Conservation (phyloP, 768 basidiomycete genomes). For the Hypholoma sublateritium region DNA sequence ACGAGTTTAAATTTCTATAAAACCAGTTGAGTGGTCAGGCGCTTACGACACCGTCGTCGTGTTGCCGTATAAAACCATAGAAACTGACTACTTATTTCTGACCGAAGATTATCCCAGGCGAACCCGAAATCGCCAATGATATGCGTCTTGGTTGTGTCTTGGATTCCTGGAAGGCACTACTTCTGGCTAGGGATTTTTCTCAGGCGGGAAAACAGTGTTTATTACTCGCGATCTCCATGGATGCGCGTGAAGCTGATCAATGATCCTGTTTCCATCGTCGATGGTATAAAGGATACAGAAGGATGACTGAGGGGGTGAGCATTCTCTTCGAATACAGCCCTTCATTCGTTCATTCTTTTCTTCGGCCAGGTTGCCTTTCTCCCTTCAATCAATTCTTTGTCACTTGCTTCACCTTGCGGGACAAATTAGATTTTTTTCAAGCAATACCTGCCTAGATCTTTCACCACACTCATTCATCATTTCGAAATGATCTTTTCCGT, state of each 20-base stretch:
- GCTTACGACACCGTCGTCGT: neutral
- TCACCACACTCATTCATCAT: constrained; percentile 2
- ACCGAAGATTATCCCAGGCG: neutral
- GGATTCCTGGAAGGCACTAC: no score
- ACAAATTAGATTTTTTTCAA: constrained; percentile 8
- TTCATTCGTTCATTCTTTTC: neutral
- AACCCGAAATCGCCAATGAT: neutral
- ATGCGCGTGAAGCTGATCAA: neutral
- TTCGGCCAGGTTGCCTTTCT: constrained; percentile 18
- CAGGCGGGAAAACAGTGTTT: neutral
- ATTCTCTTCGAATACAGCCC: constrained; percentile 11
- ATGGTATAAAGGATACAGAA: constrained; percentile 9
- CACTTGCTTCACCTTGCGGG: constrained; percentile 9
- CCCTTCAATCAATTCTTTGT: constrained; percentile 4
- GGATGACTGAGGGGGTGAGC: neutral
- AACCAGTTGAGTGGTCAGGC: neutral
- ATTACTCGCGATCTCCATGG: constrained; percentile 14
- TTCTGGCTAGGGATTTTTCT: no score
- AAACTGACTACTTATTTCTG: neutral
- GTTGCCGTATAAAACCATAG: neutral
- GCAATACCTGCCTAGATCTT: neutral
- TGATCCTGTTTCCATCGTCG: neutral
- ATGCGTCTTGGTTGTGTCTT: no score
- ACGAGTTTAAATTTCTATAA: no score
- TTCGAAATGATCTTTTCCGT: constrained; percentile 14